Percentiles rank a stretch among this genome's conserved stretches.
Evolutionary conservation across 2,329 filamentous ascomycete genomes (phyloP).

Genomic region (Trichoderma sp.): DNA sequence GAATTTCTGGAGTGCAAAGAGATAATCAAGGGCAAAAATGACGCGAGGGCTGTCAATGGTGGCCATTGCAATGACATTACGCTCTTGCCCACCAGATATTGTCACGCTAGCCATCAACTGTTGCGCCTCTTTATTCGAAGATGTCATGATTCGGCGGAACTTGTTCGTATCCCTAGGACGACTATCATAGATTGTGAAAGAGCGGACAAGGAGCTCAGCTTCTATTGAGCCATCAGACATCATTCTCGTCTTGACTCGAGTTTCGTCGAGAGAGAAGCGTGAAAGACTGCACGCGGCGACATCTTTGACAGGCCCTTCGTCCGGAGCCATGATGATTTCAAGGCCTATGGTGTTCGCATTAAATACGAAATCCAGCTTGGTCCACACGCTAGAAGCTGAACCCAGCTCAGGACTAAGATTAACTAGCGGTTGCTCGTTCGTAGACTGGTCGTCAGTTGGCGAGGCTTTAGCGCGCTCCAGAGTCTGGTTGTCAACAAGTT

Average conservation of each 20-base stretch:
- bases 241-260: conserved; percentile 88
- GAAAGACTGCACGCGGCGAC: conserved; percentile 82
- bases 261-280: conserved; percentile 92
- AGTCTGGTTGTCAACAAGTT: conserved; percentile 68
- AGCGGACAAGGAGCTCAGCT: conserved; percentile 88
- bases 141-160: conserved; percentile 97
- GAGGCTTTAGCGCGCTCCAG: conserved; percentile 53
- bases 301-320: conserved; percentile 77
- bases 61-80: conserved; percentile 84
- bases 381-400: conserved; percentile 75
- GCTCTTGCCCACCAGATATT: conserved; percentile 82
- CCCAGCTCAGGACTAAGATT: conserved; percentile 72
- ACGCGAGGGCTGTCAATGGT: conserved; percentile 93
- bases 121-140: conserved; percentile 91
- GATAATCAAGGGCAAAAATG: conserved; percentile 93
- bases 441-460: conserved; percentile 40
- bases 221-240: conserved; percentile 89
- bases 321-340: conserved; percentile 79
- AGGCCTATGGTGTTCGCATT: conserved; percentile 84
- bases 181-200: conserved; percentile 93
- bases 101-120: conserved; percentile 98
- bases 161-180: conserved; percentile 90
- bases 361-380: conserved; percentile 90
- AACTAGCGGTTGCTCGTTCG: conserved; percentile 49
- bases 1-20: conserved; percentile 87